phyloP scores from a whole-genome alignment of 1,284 basidiomycete genomes.

The Cryptococcus maquisensis region DNA sequence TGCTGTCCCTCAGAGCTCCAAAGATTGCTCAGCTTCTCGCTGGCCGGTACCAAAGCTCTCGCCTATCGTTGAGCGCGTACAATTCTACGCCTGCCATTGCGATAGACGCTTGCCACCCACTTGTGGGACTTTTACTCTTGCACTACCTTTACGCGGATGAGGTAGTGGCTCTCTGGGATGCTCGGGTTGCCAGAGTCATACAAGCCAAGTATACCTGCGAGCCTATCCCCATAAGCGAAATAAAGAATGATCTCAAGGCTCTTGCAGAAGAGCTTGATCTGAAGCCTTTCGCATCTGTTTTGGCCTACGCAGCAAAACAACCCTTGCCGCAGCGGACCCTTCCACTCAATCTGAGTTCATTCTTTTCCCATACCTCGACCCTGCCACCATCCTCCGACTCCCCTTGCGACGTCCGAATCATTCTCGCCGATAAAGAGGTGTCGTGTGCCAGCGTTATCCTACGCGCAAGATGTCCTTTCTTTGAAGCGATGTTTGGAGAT shows the following conservation, averaged over 20 bases:
- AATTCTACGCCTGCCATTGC: slow-evolving; percentile 11
- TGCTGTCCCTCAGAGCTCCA: slow-evolving; percentile 35
- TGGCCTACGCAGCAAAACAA: slow-evolving; percentile 40
- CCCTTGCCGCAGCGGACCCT: slow-evolving; percentile 33
- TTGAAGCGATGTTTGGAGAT: slow-evolving; percentile 79
- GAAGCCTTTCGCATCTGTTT: slow-evolving; percentile 34
- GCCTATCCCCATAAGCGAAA: slow-evolving; percentile 51
- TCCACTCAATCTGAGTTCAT: slow-evolving; percentile 38
- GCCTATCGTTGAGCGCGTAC: slow-evolving; percentile 7
- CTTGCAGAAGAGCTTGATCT: slow-evolving; percentile 56
- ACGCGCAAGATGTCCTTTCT: slow-evolving; percentile 78
- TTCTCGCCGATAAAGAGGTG: slow-evolving; percentile 66
- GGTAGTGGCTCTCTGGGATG: slow-evolving; percentile 78
- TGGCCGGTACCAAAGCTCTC: slow-evolving; percentile 15
- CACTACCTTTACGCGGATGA: slow-evolving; percentile 86
- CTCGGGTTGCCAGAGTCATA: slow-evolving; percentile 59
- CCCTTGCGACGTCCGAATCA: slow-evolving; percentile 65
- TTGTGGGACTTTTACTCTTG: slow-evolving; percentile 71
- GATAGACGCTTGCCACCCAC: slow-evolving; percentile 36
- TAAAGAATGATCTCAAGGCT: slow-evolving; percentile 63
- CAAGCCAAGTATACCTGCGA: slow-evolving; percentile 51
- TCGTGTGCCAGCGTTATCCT: slow-evolving; percentile 70
- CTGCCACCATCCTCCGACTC: slow-evolving; percentile 12
- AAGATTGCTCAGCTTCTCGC: slow-evolving; percentile 19
- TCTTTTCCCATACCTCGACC: slow-evolving; percentile 46